phyloP scores from a whole-genome alignment of 768 basidiomycete species.

The Basidioascus undulatus region DNA sequence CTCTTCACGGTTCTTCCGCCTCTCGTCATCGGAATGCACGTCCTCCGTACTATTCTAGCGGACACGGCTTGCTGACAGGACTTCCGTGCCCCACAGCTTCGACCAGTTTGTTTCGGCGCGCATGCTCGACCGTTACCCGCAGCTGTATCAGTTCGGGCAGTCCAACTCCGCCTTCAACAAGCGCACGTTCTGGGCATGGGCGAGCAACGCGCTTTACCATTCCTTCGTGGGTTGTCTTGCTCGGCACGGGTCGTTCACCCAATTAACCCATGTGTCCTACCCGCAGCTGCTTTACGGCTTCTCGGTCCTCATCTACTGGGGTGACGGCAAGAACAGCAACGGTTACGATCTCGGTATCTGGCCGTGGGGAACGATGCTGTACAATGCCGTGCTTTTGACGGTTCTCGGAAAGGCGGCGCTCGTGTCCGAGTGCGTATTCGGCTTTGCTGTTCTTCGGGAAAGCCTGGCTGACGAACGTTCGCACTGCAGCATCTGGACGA shows the following conservation, averaged over 20 bases:
- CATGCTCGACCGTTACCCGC: slow-evolving; percentile 88
- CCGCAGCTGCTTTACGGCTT: slow-evolving; percentile 60
- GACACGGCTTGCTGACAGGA: too few relatives aligned
- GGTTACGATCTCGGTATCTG: slow-evolving; percentile 82
- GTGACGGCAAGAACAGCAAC: slow-evolving; percentile 53
- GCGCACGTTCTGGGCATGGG: slow-evolving; percentile 78
- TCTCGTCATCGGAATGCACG: slow-evolving; percentile 88
- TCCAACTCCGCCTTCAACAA: slow-evolving; percentile 52
- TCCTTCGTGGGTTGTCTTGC: slow-evolving; percentile 35
- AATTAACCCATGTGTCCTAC: neutral
- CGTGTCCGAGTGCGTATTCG: slow-evolving; percentile 68
- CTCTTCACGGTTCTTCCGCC: slow-evolving; percentile 89
- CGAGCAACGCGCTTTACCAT: slow-evolving; percentile 70
- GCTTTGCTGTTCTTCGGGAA: too few relatives aligned
- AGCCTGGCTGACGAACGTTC: too few relatives aligned
- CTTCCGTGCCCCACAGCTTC: too few relatives aligned
- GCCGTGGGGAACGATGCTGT: slow-evolving; percentile 97
- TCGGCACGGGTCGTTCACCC: neutral
- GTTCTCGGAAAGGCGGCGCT: slow-evolving; percentile 93
- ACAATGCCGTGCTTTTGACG: slow-evolving; percentile 73
- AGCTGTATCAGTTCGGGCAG: slow-evolving; percentile 83
- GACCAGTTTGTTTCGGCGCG: slow-evolving; percentile 96
- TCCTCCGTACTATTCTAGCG: too few relatives aligned
- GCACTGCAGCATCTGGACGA: too few relatives aligned
- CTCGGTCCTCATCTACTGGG: slow-evolving; percentile 76